A percentile compares a stretch with the other conserved stretches of the same genome.
Evolutionary conservation across 805 yeast species (phyloP).

Genomic region (Blastobotrys robertii): DNA sequence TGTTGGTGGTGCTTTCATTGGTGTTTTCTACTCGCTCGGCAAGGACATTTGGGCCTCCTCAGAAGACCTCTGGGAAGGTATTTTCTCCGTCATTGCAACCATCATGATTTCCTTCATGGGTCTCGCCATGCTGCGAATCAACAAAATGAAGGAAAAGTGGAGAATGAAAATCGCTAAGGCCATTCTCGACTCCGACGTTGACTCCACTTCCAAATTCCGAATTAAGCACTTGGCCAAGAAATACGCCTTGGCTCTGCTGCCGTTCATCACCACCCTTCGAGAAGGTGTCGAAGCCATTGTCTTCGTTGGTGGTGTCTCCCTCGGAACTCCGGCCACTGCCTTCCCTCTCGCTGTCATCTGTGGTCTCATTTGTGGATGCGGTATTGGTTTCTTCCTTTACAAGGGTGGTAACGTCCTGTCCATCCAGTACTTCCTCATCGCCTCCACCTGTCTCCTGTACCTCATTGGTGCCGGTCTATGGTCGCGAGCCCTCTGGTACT

Average conservation of each 20-base stretch:
- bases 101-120: slow-evolving; percentile 90
- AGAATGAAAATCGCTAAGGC: slow-evolving; percentile 87
- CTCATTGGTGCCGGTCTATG: slow-evolving; percentile 87
- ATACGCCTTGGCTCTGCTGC: slow-evolving; percentile 82
- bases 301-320: slow-evolving; percentile 92
- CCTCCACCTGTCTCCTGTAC: slow-evolving; percentile 82
- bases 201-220: slow-evolving; percentile 26
- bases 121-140: slow-evolving; percentile 88
- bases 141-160: slow-evolving; percentile 97
- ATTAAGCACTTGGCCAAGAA: slow-evolving; percentile 42
- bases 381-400: slow-evolving; percentile 63
- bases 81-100: slow-evolving; percentile 84
- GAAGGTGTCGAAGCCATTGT: slow-evolving; percentile 97
- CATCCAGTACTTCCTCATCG: slow-evolving; percentile 77
- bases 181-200: slow-evolving; percentile 45
- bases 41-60: slow-evolving; percentile 77
- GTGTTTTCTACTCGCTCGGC: slow-evolving; percentile 75
- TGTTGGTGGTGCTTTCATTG: slow-evolving; percentile 90
- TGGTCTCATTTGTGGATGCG: slow-evolving; percentile 73
- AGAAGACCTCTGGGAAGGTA: slow-evolving; percentile 97
- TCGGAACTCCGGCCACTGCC: slow-evolving; percentile 52
- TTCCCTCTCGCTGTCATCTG: slow-evolving; percentile 90
- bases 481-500: slow-evolving; percentile 88
- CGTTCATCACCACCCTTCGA: slow-evolving; percentile 84
- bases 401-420: slow-evolving; percentile 74